phyloP scores from a whole-genome alignment of 179 eudicot species.

The Camellia oleifera region DNA sequence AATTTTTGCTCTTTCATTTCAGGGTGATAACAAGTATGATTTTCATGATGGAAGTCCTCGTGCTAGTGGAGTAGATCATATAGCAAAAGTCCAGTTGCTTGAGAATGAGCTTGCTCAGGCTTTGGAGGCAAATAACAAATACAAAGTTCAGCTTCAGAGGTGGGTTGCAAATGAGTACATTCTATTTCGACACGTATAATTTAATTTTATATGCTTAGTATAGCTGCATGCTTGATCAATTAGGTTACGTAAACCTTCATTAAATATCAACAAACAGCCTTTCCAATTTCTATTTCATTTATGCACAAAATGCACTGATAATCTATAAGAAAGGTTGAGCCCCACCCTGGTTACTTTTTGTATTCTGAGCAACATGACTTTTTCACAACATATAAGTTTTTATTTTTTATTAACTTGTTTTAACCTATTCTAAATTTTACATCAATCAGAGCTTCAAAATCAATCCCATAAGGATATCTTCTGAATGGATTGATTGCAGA shows the following conservation, averaged over 20 bases:
- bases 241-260: neutral
- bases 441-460: neutral
- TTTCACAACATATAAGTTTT: neutral
- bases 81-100: conserved; percentile 46
- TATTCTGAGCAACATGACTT: neutral
- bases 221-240: conserved; percentile 5
- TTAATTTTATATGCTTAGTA: neutral
- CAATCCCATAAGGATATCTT: neutral
- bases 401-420: neutral
- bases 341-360: neutral
- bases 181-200: neutral
- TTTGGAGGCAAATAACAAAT: conserved; percentile 66
- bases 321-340: neutral
- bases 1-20: conserved; percentile 8
- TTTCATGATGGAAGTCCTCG: conserved; percentile 16
- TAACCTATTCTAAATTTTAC: neutral
- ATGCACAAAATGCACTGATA: neutral
- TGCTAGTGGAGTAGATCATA: conserved; percentile 22
- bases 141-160: conserved; percentile 66
- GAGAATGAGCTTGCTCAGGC: conserved; percentile 68
- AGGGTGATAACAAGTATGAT: conserved; percentile 21
- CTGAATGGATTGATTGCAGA: neutral
- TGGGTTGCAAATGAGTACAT: conserved; percentile 15
- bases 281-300: neutral
- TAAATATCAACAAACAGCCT: neutral